These are phyloP conservation scores for Termitomyces sp. DNA, from an alignment of 768 basidiomycete species.

Conservation along the genomic window DNA sequence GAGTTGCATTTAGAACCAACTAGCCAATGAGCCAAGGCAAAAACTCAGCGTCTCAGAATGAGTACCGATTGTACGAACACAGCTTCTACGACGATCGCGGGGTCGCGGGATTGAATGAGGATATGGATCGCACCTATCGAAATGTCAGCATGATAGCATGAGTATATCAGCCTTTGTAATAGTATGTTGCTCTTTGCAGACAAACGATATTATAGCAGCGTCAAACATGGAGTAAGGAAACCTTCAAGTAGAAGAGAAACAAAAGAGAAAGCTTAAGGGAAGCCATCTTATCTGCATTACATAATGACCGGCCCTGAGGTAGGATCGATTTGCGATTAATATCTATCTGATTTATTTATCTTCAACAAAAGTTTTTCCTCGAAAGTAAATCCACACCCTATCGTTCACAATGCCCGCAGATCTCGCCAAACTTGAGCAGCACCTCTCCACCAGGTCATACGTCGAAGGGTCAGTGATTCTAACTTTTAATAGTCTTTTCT, in stretches of 20 bases:
- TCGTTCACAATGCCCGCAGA: conserved; percentile 54
- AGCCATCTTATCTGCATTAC: conserved; percentile 12
- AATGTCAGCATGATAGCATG: not conserved
- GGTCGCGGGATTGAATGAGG: not conserved
- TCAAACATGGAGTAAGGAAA: not conserved
- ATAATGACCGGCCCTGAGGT: conserved; percentile 21
- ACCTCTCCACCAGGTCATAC: conserved; percentile 85
- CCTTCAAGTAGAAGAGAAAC: too few relatives aligned
- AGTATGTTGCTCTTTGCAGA: not conserved
- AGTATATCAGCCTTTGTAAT: not conserved
- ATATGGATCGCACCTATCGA: not conserved
- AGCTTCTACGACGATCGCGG: not conserved
- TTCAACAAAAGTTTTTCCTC: conserved; percentile 14
- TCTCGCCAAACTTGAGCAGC: conserved; percentile 71
- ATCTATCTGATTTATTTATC: not conserved
- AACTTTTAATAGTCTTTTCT: conserved; percentile 3
- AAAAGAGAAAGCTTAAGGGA: too few relatives aligned
- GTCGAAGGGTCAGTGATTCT: conserved; percentile 74
- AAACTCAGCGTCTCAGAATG: not conserved
- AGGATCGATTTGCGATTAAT: conserved; percentile 10
- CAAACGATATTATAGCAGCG: not conserved
- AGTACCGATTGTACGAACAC: not conserved
- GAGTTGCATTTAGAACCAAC: not conserved
- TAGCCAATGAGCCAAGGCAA: not conserved
- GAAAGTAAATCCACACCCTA: conserved; percentile 16